phyloP scores from a whole-genome alignment of 805 yeast species.

The Barnettozyma populi region DNA sequence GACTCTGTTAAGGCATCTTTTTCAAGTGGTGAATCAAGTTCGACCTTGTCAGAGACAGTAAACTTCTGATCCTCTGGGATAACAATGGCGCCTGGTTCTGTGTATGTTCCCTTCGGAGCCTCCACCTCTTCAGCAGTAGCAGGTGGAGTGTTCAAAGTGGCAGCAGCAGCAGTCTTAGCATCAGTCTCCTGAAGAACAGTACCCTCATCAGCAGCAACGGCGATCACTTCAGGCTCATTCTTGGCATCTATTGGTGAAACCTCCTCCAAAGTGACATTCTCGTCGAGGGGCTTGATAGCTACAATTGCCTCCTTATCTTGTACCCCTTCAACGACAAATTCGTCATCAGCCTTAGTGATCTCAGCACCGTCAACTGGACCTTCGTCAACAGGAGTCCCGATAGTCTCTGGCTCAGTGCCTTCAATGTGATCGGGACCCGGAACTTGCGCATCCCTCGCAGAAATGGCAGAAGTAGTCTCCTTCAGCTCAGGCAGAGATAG shows the following conservation, averaged over 20 bases:
- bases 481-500: slow-evolving; percentile 7
- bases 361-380: slow-evolving; percentile 1
- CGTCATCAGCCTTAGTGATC: background rate
- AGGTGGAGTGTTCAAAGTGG: slow-evolving; percentile 21
- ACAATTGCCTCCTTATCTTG: background rate
- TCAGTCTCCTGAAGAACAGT: background rate
- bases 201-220: slow-evolving; percentile 11
- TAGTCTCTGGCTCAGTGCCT: slow-evolving; percentile 1
- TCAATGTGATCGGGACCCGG: slow-evolving; percentile 1
- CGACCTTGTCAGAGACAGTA: slow-evolving; percentile 1
- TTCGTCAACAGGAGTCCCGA: background rate
- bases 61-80: slow-evolving; percentile 12
- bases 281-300: background rate
- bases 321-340: background rate
- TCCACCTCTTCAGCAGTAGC: slow-evolving; percentile 9
- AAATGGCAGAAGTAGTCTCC: slow-evolving; percentile 2
- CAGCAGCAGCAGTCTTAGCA: background rate
- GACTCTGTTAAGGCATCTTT: background rate
- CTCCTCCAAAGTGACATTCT: background rate
- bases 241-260: slow-evolving; percentile 10
- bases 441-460: slow-evolving; percentile 1
- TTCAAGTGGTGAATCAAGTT: background rate
- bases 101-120: slow-evolving; percentile 1
- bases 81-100: slow-evolving; percentile 9
- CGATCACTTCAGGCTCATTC: slow-evolving; percentile 14